These are phyloP conservation scores for Zizania palustris DNA, from an alignment of 202 grass and related monocot species.

Conservation along the genomic window DNA sequence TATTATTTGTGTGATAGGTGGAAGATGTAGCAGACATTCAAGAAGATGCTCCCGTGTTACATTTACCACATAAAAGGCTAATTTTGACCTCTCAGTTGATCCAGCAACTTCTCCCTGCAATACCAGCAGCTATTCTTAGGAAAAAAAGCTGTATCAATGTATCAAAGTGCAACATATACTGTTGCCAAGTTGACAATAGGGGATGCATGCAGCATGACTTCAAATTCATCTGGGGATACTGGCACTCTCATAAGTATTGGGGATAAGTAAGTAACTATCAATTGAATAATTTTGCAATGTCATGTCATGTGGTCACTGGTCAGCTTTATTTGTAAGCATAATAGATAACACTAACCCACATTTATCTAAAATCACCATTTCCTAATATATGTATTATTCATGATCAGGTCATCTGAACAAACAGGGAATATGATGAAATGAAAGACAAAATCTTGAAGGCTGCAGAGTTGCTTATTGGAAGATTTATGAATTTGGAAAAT, in stretches of 20 bases:
- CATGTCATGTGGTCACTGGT: background rate
- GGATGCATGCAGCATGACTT: conserved; percentile 78
- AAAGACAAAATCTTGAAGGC: conserved; percentile 60
- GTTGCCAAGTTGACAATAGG: conserved; percentile 68
- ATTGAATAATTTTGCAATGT: conserved; percentile 7
- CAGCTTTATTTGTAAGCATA: background rate
- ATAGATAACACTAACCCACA: background rate
- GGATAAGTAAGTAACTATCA: conserved; percentile 66
- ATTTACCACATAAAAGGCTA: conserved; percentile 68
- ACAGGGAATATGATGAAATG: conserved; percentile 49
- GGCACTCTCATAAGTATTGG: conserved; percentile 43
- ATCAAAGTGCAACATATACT: conserved; percentile 68
- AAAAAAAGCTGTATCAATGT: conserved; percentile 70
- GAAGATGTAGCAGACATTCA: conserved; percentile 74
- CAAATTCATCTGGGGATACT: conserved; percentile 10
- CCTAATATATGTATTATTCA: conserved; percentile 18
- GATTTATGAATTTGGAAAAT: conserved; percentile 72
- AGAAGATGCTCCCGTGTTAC: conserved; percentile 55
- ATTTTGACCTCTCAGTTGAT: conserved; percentile 80
- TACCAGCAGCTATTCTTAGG: conserved; percentile 78
- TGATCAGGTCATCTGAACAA: conserved; percentile 57
- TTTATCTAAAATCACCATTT: background rate
- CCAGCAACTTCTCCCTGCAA: conserved; percentile 84
- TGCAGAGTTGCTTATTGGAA: conserved; percentile 74
- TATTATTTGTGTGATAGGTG: conserved; percentile 38